Base-by-base conservation (phyloP, 345 rosid species). In the Triadica sebifera region DNA sequence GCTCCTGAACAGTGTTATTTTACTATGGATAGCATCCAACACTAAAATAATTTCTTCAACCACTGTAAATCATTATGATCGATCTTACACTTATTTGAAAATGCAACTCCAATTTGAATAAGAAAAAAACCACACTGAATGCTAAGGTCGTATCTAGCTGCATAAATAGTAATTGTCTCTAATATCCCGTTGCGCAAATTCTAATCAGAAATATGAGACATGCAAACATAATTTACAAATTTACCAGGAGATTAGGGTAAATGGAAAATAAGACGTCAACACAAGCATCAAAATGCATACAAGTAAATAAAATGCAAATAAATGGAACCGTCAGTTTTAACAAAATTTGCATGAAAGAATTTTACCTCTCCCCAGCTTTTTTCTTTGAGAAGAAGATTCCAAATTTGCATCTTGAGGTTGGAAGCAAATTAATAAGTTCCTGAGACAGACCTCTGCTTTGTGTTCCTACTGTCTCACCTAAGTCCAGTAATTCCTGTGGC, bases 381-480 rank as follows among this genome's bases (percentile, higher is more conserved):
- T 85, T 88, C 41, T 85, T 83, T 11, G 81, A 84, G 76, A 90
- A 87, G 60, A 90, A 80, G 76, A 79, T 80, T 57, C 87, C 83
- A 22, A 83, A 78, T 84, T 88, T 88, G 86, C 81, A 87, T 73
- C 81, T 90, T 58, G 92, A 82, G 69, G 86, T 83, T 19, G 94
- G 94, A 82, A 90, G 92, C 72, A 78, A 77, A 65, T 81, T 75
- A 49, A 90, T 88, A 24, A 84, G 86, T 71, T 88, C 92, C 49
- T 81, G 79, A 8, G 88, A 71, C 9, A 90, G 90, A 68, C 94
- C 94, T 80, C 86, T 80, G 71, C 86, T 86, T 65, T 90, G 87
- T 37, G 86, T 83, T 69, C 94, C 92, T 49, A 88, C 86, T 63
- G 92, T 75, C 76, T 90, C 92, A 0, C 94, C 92, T 19, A 90